Base-by-base conservation (phyloP, 768 basidiomycete genomes). In the Nidula microcarpa region DNA sequence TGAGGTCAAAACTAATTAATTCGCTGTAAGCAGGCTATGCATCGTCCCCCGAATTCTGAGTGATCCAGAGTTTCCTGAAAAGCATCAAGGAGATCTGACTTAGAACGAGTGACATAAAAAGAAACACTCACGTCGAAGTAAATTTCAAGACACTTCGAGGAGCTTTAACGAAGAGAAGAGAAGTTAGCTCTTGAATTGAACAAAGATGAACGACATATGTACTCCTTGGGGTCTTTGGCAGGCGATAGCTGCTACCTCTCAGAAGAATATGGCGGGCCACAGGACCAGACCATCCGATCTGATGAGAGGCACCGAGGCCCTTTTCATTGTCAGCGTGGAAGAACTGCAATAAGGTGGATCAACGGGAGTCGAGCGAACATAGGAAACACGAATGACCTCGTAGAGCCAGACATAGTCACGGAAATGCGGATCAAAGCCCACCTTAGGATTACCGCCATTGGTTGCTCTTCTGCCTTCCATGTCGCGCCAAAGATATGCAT, bases 401-500 rank as follows among this genome's bases (percentile, higher is more conserved):
- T 94, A 89, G 78, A 98, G 98, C 82, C 86, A 91, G 41, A 98
- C 86, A 64, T 98, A 98, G 68, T 98, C 95, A 44, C 94, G 81
- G 83, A 98, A 99, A 73, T 97, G 82, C 14, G 94, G 93, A 67
- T 99, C 97, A 53, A 80, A 77, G 68, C 98, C 91, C 58, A 99
- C 72, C 66, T 86, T 90, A 35, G 82, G 76, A 62, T 89, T 89
- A 6, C 93, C 93, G 16, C 95, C 97, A 63, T 99, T 98, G 14
- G 88, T 89, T 0, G 97, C 94, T 39, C 97, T 79, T 56, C 82
- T 80, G 8, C 95, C 94, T 54, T 91, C 81, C 56, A 82, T 68
- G 65, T 99, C 96, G 30, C 94, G 84, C 91, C 87, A 63, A 99
- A 99, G 62, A 99, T 94, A 68, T 98, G 94, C 52, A 98, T 99